Conservation (phyloP, 2,329 filamentous ascomycete genomes). For the Boeremia exigua region DNA sequence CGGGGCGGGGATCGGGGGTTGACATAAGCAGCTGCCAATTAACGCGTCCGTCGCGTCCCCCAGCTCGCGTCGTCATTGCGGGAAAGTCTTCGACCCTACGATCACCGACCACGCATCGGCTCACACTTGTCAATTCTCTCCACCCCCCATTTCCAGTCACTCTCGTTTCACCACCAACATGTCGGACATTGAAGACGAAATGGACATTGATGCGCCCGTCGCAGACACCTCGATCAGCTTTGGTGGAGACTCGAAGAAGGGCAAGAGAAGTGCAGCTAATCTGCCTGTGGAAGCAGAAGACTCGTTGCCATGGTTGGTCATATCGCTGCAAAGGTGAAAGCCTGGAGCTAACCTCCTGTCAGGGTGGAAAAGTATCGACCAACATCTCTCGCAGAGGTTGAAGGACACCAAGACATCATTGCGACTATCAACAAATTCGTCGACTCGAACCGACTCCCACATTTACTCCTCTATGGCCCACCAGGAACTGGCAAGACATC, state of each 20-base stretch:
- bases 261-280: constrained; percentile 91
- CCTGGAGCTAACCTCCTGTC: constrained; percentile 5
- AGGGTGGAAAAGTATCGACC: constrained; percentile 98
- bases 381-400: constrained; percentile 86
- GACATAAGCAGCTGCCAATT: constrained; percentile 40
- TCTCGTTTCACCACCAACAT: constrained; percentile 42
- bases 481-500: constrained; percentile 98
- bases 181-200: constrained; percentile 67
- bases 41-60: constrained; percentile 40
- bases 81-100: not conserved
- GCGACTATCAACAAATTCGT: constrained; percentile 98
- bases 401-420: constrained; percentile 95
- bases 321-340: accelerated
- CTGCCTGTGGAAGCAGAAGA: constrained; percentile 93
- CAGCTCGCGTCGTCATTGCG: constrained; percentile 15
- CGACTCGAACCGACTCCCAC: constrained; percentile 89
- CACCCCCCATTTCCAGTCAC: too few relatives aligned
- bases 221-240: constrained; percentile 66
- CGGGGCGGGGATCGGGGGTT: constrained; percentile 35
- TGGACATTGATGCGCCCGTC: constrained; percentile 69
- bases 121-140: not conserved
- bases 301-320: constrained; percentile 81
- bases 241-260: constrained; percentile 78
- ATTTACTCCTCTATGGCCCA: constrained; percentile 94
- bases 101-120: not conserved